Conservation (phyloP, 2,329 filamentous ascomycete species). For the Aspergillus transmontanensis region DNA sequence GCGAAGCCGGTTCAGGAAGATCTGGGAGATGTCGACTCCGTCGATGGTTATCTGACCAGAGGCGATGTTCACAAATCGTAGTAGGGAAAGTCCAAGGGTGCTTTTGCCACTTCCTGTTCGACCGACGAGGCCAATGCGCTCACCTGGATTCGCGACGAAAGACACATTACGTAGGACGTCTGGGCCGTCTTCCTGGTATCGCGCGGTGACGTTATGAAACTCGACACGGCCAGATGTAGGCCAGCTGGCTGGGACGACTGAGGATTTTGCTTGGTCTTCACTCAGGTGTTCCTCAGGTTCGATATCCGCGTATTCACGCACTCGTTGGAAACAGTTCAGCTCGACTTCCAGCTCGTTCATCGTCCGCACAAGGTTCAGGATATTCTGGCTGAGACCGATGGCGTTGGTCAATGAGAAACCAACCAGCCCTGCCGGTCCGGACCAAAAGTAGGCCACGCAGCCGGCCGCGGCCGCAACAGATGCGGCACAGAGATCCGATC, state of each 20-base stretch:
- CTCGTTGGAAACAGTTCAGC: slow-evolving; percentile 45
- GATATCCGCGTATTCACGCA: slow-evolving; percentile 28
- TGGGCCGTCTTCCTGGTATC: slow-evolving; percentile 24
- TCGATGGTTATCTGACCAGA: slow-evolving; percentile 58
- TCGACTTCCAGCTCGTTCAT: slow-evolving; percentile 62
- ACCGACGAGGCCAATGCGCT: slow-evolving; percentile 32
- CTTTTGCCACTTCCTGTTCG: slow-evolving; percentile 39
- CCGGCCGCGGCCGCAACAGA: slow-evolving; percentile 56
- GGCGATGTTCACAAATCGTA: slow-evolving; percentile 56
- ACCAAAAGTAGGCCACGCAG: slow-evolving; percentile 53
- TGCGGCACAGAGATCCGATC: slow-evolving; percentile 58
- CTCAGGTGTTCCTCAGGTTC: slow-evolving; percentile 25
- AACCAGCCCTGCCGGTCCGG: slow-evolving; percentile 55
- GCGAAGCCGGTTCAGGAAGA: slow-evolving; percentile 55
- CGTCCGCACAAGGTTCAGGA: slow-evolving; percentile 54
- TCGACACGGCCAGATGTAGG: slow-evolving; percentile 27
- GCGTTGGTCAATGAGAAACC: slow-evolving; percentile 61
- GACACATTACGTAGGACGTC: slow-evolving; percentile 28
- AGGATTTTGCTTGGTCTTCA: slow-evolving; percentile 10
- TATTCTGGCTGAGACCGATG: slow-evolving; percentile 56
- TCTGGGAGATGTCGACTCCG: slow-evolving; percentile 57
- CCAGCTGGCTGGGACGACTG: slow-evolving; percentile 25
- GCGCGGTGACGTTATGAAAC: slow-evolving; percentile 27
- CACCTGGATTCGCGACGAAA: slow-evolving; percentile 25
- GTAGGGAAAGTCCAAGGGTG: slow-evolving; percentile 55